A percentile compares a stretch with the other conserved stretches of the same genome.
These are phyloP conservation scores for Raffaelea albimanens DNA, from an alignment of 2,329 filamentous ascomycete species.

Conservation along the genomic window DNA sequence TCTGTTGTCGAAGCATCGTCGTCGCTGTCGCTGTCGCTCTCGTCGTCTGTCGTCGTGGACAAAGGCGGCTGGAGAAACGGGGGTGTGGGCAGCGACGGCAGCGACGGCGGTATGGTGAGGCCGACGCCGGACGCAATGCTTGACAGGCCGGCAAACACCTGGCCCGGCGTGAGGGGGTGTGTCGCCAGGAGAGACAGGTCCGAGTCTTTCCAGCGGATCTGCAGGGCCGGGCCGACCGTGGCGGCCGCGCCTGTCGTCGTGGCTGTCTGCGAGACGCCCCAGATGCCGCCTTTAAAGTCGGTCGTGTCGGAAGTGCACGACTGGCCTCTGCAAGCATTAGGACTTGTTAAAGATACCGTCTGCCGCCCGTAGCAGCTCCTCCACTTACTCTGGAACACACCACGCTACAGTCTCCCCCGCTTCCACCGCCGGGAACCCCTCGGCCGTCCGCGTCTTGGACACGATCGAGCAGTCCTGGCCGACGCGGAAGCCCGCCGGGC, in stretches of 20 bases:
- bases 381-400: conserved; percentile 15
- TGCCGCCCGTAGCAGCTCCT: no score
- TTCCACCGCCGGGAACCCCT: conserved; percentile 12
- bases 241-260: conserved; percentile 12
- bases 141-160: conserved; percentile 16
- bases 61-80: no score
- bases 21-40: not conserved
- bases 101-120: not conserved
- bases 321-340: conserved; percentile 23
- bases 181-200: conserved; percentile 25
- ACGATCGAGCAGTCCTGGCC: conserved; percentile 19
- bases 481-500: conserved; percentile 25
- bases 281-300: conserved; percentile 28
- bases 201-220: conserved; percentile 26
- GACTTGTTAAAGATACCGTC: no score
- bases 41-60: not conserved
- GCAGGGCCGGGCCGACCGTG: conserved; percentile 26
- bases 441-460: conserved; percentile 4
- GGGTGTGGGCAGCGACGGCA: no score
- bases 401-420: conserved; percentile 14
- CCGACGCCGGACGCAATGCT: not conserved
- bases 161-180: conserved; percentile 25
- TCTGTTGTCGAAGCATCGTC: no score
- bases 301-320: conserved; percentile 29
- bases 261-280: conserved; percentile 21